A percentile compares a stretch with the other conserved stretches of the same genome.
These are phyloP conservation scores for Pseudonitzschia delicatissima DNA, from an alignment of 108 stramenopile genomes.

Conservation along the genomic window DNA sequence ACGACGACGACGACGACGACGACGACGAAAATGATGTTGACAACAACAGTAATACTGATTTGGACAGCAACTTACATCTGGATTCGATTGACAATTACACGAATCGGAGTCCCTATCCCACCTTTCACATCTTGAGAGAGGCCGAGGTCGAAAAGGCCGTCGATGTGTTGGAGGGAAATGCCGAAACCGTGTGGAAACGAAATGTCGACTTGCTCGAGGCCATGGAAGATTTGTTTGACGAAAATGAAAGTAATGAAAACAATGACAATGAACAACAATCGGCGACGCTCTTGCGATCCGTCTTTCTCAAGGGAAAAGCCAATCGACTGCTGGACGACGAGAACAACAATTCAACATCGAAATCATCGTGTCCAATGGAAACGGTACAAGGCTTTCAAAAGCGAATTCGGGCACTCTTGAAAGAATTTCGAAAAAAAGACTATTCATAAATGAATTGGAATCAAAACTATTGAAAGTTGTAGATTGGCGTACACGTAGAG, in stretches of 20 bases:
- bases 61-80: too few relatives aligned
- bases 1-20: too few relatives aligned
- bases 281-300: not conserved
- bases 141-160: conserved; percentile 71
- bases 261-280: not conserved
- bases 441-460: too few relatives aligned
- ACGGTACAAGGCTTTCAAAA: too few relatives aligned
- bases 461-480: too few relatives aligned
- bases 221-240: conserved; percentile 23
- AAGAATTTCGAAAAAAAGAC: too few relatives aligned
- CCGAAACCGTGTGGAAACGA: conserved; percentile 67
- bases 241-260: not conserved
- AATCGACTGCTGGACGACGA: too few relatives aligned
- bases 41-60: too few relatives aligned
- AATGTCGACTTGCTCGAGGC: conserved; percentile 59
- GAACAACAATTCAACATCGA: too few relatives aligned
- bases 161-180: conserved; percentile 65
- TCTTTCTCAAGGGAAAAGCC: not conserved
- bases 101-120: conserved; percentile 76
- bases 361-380: too few relatives aligned
- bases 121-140: conserved; percentile 81
- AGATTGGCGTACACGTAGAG: too few relatives aligned
- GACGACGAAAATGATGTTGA: conserved; percentile 27
- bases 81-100: conserved; percentile 77
- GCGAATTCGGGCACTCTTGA: too few relatives aligned